Evolutionary conservation across 1,139 yeast species (phyloP).

Genomic region (Yamadazyma aaseri): DNA sequence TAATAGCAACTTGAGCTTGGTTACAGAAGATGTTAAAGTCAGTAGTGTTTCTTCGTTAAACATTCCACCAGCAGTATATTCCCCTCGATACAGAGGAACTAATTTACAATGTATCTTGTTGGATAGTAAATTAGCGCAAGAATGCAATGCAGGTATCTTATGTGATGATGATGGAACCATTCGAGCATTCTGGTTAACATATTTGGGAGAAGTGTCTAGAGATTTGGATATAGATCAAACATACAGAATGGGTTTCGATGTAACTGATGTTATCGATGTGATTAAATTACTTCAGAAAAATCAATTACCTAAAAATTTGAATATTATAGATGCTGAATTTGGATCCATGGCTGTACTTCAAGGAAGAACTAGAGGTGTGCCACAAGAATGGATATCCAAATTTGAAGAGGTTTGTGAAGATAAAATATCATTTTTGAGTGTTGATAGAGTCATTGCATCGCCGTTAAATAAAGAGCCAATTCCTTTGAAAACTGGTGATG

Average conservation of each 20-base stretch:
- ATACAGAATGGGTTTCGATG: conserved; percentile 81
- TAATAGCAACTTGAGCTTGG: conserved; percentile 66
- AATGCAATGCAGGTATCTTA: conserved; percentile 78
- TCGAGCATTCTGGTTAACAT: conserved; percentile 82
- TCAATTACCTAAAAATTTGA: conserved; percentile 50
- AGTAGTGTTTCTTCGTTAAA: conserved; percentile 74
- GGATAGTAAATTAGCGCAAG: conserved; percentile 70
- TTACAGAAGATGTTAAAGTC: conserved; percentile 73
- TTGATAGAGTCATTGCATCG: conserved; percentile 65
- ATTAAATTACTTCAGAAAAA: conserved; percentile 54
- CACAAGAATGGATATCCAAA: conserved; percentile 74
- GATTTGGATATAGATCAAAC: conserved; percentile 54
- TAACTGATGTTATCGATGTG: conserved; percentile 59
- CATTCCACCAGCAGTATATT: conserved; percentile 63
- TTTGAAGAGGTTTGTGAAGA: conserved; percentile 61
- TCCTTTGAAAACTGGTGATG: conserved; percentile 61
- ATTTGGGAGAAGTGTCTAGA: conserved; percentile 61
- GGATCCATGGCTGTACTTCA: conserved; percentile 65
- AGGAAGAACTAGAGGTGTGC: conserved; percentile 83
- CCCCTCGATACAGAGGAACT: conserved; percentile 85
- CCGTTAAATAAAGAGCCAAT: conserved; percentile 21
- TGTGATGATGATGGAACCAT: conserved; percentile 79
- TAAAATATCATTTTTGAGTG: conserved; percentile 70
- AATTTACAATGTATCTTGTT: conserved; percentile 76
- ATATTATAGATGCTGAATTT: conserved; percentile 80